These are phyloP conservation scores for Agaricales sp. DNA, from an alignment of 1,284 basidiomycete genomes.

Conservation along the genomic window DNA sequence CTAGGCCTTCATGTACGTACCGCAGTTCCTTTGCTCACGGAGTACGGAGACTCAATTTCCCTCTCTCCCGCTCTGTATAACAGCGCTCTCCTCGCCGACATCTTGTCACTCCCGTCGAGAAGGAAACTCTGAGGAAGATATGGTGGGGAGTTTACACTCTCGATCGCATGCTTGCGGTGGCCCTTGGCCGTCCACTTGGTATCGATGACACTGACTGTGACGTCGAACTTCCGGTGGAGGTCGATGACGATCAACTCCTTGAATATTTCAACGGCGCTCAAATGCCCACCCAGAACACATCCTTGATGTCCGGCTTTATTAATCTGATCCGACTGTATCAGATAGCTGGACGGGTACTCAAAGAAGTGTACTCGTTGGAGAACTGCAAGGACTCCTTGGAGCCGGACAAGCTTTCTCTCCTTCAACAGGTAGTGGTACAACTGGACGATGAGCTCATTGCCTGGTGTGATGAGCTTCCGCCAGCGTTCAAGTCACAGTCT, in stretches of 20 bases:
- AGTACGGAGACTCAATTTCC: conserved; percentile 6
- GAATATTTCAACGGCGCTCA: conserved; percentile 60
- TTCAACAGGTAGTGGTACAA: conserved; percentile 66
- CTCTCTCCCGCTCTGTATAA: conserved; percentile 6
- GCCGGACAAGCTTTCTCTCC: conserved; percentile 58
- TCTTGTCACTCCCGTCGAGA: conserved; percentile 60
- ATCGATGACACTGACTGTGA: conserved; percentile 76
- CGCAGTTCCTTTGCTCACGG: conserved; percentile 1
- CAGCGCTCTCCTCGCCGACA: conserved; percentile 77
- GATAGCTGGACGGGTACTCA: conserved; percentile 74
- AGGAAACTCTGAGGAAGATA: conserved; percentile 79
- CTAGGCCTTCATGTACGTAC: conserved; percentile 76
- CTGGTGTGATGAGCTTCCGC: conserved; percentile 74
- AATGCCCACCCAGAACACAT: conserved; percentile 42
- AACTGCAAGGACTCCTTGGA: conserved; percentile 65
- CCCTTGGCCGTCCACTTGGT: conserved; percentile 73
- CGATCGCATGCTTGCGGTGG: conserved; percentile 83
- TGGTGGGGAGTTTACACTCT: conserved; percentile 89
- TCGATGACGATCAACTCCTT: conserved; percentile 69
- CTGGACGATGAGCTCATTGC: conserved; percentile 67
- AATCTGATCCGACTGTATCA: conserved; percentile 70
- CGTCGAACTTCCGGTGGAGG: conserved; percentile 68
- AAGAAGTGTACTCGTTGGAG: conserved; percentile 72
- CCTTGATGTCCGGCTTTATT: conserved; percentile 74
- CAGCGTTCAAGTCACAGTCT: conserved; percentile 61